A percentile compares a stretch with the other conserved stretches of the same genome.
These are phyloP conservation scores for Fusarium annulatum DNA, from an alignment of 2,329 filamentous ascomycete species.

Conservation along the genomic window DNA sequence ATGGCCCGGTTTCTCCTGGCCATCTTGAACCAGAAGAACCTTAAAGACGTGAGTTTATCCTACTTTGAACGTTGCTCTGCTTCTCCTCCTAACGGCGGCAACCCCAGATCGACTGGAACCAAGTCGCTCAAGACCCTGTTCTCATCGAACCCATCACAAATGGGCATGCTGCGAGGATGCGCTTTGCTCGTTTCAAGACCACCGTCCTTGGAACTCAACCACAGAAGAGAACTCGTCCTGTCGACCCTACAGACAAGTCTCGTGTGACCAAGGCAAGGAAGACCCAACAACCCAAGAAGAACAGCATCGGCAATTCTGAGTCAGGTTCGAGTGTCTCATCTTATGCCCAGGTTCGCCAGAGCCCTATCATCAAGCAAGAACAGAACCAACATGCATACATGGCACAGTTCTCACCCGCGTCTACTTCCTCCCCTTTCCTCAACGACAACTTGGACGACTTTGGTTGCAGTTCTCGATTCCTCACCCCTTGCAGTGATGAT, in stretches of 20 bases:
- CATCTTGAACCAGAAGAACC: conserved; percentile 68
- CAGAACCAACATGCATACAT: conserved; percentile 46
- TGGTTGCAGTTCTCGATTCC: conserved; percentile 52
- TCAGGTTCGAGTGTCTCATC: conserved; percentile 45
- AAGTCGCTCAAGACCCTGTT: conserved; percentile 65
- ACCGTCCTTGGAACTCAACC: conserved; percentile 61
- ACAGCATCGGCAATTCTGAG: conserved; percentile 56
- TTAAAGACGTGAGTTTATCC: conserved; percentile 65
- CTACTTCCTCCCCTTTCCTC: conserved; percentile 52
- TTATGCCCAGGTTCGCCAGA: conserved; percentile 45
- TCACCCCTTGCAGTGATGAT: conserved; percentile 68
- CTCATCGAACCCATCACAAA: conserved; percentile 66
- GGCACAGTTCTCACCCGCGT: conserved; percentile 53
- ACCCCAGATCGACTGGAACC: conserved; percentile 67
- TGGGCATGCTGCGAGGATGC: conserved; percentile 70
- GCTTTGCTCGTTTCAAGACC: conserved; percentile 64
- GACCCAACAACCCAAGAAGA: conserved; percentile 47
- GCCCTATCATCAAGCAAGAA: conserved; percentile 53
- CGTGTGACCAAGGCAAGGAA: conserved; percentile 60
- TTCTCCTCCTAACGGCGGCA: conserved; percentile 25
- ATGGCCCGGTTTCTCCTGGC: conserved; percentile 70
- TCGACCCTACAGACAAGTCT: conserved; percentile 53
- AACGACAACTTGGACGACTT: conserved; percentile 52
- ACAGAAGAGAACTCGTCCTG: conserved; percentile 57
- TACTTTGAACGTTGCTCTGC: background rate